These are phyloP conservation scores for Fistulinella cinereoalba DNA, from an alignment of 1,284 basidiomycete genomes.

Conservation along the genomic window DNA sequence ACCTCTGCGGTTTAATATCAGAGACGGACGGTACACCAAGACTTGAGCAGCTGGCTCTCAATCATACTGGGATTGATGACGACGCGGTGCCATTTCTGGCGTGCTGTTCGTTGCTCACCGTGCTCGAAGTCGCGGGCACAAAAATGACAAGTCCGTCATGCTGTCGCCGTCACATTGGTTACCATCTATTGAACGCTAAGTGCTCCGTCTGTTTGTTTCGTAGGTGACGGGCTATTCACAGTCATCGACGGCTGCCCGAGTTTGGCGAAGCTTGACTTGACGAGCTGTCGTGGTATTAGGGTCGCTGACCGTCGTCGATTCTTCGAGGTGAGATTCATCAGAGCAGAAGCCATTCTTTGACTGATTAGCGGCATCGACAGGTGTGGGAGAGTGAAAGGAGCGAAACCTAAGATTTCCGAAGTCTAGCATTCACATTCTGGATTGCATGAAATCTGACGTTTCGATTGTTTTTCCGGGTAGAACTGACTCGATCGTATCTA, in stretches of 20 bases:
- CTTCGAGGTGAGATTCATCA: slow-evolving; percentile 49
- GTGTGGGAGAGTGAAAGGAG: slow-evolving; percentile 43
- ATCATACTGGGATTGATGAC: slow-evolving; percentile 61
- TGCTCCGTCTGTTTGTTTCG: neutral
- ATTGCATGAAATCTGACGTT: too few relatives aligned
- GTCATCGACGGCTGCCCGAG: slow-evolving; percentile 57
- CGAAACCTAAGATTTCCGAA: too few relatives aligned
- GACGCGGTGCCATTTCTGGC: slow-evolving; percentile 51
- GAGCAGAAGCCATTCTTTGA: neutral
- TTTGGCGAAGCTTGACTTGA: slow-evolving; percentile 56
- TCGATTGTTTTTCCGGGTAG: too few relatives aligned
- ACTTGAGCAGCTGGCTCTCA: slow-evolving; percentile 53
- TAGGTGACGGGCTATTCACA: slow-evolving; percentile 53
- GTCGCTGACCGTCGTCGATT: slow-evolving; percentile 61
- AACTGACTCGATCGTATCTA: too few relatives aligned
- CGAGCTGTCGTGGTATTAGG: slow-evolving; percentile 60
- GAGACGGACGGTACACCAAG: slow-evolving; percentile 32
- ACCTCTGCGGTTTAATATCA: slow-evolving; percentile 49
- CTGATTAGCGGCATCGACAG: slow-evolving; percentile 27
- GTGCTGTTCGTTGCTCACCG: slow-evolving; percentile 45
- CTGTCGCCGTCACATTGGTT: too few relatives aligned
- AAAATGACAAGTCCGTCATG: slow-evolving; percentile 57
- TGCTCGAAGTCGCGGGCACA: slow-evolving; percentile 55
- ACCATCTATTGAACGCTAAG: neutral
- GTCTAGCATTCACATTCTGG: too few relatives aligned